Evolutionary conservation across 2,329 filamentous ascomycete genomes (phyloP), one percentile per base, ranked within the genome.

Genomic region (Plectosphaerella cucumerina): DNA sequence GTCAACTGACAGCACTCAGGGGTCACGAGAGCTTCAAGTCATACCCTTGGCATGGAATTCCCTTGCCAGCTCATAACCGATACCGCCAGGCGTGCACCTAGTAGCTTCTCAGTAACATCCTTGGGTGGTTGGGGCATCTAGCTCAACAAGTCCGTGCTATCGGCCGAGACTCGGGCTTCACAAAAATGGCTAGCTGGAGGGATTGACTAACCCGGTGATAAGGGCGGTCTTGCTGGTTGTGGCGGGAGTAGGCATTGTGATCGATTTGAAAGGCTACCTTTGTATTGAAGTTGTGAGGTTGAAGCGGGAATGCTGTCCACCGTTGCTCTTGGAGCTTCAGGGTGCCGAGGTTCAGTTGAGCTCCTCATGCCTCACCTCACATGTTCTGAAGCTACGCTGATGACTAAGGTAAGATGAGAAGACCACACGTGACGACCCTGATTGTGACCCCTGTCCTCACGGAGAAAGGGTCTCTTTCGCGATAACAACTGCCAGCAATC

Each of bases 61-160:
- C 2, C 73, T 59, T 15, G 75, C 79, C 11, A 84, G 50, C 3
- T 74, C 75, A 59, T 80, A 72, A 37, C 80, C 80, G 52, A 84
- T 83, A 26, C 80, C 80, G 14, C 80, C 80, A 2, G 80, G 77
- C 6, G 80, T 76, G 59, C 80, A 82, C 14, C 80, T 83, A 21
- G n/a, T 18, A n/a, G 10, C n/a, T 34, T 12, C 44, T 57, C 20
- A 54, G 37, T 26, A 17, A 20, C 15, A 45, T 45, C 10, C 18
- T 4, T n/a, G n/a, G n/a, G n/a, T n/a, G n/a, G 14, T 33, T 43
- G 31, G 23, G 42, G 34, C 31, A 33, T 17, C 15, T 41, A 49
- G 31, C 12, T n/a, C n/a, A 31, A 8, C 26, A 31, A 31, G 26
- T 31, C 26, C 26, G 26, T 31, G 26, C 26, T 49, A 47, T 17